Percentiles rank a stretch among this genome's conserved stretches.
phyloP scores from a whole-genome alignment of 495 filamentous ascomycete genomes.

The Lophium mytilinum region DNA sequence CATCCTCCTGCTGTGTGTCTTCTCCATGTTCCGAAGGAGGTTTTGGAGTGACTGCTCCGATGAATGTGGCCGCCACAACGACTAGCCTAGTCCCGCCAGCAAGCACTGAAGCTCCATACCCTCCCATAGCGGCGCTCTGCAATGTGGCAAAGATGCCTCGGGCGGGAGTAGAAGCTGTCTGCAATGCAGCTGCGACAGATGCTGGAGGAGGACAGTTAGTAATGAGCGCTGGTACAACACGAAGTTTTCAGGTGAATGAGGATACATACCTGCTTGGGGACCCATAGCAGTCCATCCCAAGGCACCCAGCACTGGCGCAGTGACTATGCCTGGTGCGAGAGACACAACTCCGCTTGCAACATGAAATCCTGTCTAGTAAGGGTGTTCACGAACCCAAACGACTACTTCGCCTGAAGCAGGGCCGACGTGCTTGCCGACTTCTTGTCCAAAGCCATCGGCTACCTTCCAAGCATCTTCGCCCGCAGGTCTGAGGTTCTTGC shows the following conservation, averaged over 20 bases:
- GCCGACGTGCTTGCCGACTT: not conserved
- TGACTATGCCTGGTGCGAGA: slow-evolving; percentile 4
- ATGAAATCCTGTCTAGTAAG: slow-evolving; percentile 8
- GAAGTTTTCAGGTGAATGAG: not conserved
- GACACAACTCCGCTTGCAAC: slow-evolving; percentile 10
- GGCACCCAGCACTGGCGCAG: not conserved
- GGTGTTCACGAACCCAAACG: slow-evolving; percentile 8
- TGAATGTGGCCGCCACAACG: too few species aligned
- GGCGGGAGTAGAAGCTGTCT: not conserved
- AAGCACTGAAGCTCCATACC: slow-evolving; percentile 3
- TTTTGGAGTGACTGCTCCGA: too few species aligned
- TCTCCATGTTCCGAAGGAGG: too few species aligned
- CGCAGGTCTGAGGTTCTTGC: not conserved
- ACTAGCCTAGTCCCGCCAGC: not conserved
- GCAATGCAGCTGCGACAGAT: not conserved
- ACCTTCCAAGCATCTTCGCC: not conserved
- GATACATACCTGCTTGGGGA: slow-evolving; percentile 6
- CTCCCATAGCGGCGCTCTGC: slow-evolving; percentile 17
- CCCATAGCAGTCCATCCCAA: slow-evolving; percentile 7
- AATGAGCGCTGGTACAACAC: not conserved
- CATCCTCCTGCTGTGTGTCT: too few species aligned
- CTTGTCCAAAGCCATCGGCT: not conserved
- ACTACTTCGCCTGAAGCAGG: too few species aligned
- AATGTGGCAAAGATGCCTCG: slow-evolving; percentile 3
- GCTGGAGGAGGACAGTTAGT: not conserved